Evolutionary conservation across 164 flowering plant species (phyloP), one percentile per base, ranked within the genome.

Genomic region (Vitis amurensis): DNA sequence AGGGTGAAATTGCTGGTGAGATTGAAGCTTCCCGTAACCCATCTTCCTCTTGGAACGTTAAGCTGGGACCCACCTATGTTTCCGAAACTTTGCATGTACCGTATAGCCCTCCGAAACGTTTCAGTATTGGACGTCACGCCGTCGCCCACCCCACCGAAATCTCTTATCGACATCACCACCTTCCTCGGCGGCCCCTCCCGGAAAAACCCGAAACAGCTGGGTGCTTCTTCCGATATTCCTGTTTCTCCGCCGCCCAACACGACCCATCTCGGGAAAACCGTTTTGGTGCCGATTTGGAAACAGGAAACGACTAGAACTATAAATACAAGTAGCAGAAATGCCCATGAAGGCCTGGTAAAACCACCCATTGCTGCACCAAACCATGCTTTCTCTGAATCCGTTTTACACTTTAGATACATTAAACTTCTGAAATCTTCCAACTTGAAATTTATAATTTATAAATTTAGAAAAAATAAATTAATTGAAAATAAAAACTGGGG

Each of bases 1-100:
- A 96, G 85, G 6, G 98, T 93, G 85, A 96, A 93, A 82, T 96
- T 84, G 72, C 97, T 93, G 72, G 98, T 93, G 66, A 93, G 90
- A 76, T 96, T 96, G 55, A 96, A 91, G 71, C 92, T 87, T 2
- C 99, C 99, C 19, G 97, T 88, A 15, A 91, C 73, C 97, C 97
- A 96, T 74, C 80, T 80, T 30, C 99, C 99, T 58, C 47, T 51
- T 0, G 99, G 99, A 1, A 96, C 84, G 71, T 77, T 86, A 61
- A 96, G 83, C 87, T 85, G 90, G 31, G 92, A 70, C 68, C 93
- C 93, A 53, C 97, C 94, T 30, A 64, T 71, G 3, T 78, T 87
- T 1, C 69, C 74, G 66, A 74, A 83, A 11, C 83, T 59, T 62
- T 80, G 81, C 86, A 89, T 63, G 74, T 79, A 69, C 53, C 70